These are phyloP conservation scores for Wickerhamomyces bovis DNA, from an alignment of 805 yeast genomes.

Conservation along the genomic window DNA sequence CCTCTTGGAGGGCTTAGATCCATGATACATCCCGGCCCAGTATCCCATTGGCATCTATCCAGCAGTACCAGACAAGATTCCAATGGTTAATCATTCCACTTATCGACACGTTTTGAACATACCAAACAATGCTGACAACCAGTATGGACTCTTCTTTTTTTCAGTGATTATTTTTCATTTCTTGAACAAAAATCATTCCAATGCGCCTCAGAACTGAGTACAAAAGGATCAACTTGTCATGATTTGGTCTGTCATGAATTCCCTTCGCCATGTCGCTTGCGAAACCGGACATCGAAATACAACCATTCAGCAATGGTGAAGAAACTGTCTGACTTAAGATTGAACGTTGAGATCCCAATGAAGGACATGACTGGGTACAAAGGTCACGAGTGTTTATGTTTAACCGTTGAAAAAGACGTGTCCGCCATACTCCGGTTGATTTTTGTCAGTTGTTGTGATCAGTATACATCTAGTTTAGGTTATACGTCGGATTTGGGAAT, in stretches of 20 bases:
- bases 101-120: neutral
- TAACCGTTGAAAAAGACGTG: neutral
- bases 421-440: neutral
- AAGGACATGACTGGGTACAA: constrained; percentile 17
- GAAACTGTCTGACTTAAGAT: neutral
- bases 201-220: constrained; percentile 9
- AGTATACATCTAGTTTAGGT: constrained; percentile 11
- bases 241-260: neutral
- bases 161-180: constrained; percentile 13
- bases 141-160: constrained; percentile 12
- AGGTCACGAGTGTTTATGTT: neutral
- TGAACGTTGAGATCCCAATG: constrained; percentile 4
- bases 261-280: neutral
- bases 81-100: neutral
- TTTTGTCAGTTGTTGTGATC: constrained; percentile 16
- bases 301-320: neutral
- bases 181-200: constrained; percentile 19
- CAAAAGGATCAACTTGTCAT: constrained; percentile 14
- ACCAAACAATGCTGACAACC: neutral
- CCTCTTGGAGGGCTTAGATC: neutral
- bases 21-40: neutral
- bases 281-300: neutral
- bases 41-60: neutral
- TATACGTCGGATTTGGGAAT: constrained; percentile 18
- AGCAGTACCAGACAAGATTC: neutral